Evolutionary conservation across 1,284 basidiomycete species (phyloP).

Genomic region (Schizopora paradoxa): DNA sequence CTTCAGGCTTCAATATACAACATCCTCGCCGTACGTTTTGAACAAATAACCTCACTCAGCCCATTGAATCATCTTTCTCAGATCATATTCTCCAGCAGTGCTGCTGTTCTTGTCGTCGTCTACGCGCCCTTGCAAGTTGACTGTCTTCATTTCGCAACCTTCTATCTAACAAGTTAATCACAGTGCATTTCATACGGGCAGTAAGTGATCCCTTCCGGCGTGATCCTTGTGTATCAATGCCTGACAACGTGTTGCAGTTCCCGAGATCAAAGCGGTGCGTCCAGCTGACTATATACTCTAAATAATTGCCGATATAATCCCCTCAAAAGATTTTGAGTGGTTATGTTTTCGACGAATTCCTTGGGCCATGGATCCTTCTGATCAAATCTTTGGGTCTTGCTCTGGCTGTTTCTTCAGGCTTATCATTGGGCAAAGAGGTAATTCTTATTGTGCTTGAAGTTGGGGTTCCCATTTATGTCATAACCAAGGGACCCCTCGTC

Average conservation of each 20-base stretch:
- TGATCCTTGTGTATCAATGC: background rate
- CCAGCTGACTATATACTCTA: background rate
- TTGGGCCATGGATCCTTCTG: constrained; percentile 68
- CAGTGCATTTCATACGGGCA: constrained; percentile 75
- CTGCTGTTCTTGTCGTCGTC: constrained; percentile 57
- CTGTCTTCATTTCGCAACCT: constrained; percentile 1
- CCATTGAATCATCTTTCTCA: constrained; percentile 24
- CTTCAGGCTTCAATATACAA: constrained; percentile 63
- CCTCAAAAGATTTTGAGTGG: constrained; percentile 58
- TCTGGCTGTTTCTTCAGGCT: constrained; percentile 71
- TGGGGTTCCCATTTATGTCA: background rate
- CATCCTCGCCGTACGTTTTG: constrained; percentile 47
- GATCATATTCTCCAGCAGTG: constrained; percentile 58
- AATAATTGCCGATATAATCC: background rate
- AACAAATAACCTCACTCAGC: background rate
- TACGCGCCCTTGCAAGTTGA: constrained; percentile 64
- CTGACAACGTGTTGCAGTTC: constrained; percentile 38
- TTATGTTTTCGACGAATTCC: constrained; percentile 65
- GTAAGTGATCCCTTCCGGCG: constrained; percentile 36
- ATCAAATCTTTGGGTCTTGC: constrained; percentile 77
- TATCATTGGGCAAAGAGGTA: constrained; percentile 73
- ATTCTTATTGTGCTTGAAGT: constrained; percentile 4
- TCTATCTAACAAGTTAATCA: constrained; percentile 2
- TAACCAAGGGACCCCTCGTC: constrained; percentile 57
- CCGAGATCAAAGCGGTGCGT: constrained; percentile 71